Evolutionary conservation across 176 grass and related monocot genomes (phyloP).

Genomic region (Tillandsia fasciculata): DNA sequence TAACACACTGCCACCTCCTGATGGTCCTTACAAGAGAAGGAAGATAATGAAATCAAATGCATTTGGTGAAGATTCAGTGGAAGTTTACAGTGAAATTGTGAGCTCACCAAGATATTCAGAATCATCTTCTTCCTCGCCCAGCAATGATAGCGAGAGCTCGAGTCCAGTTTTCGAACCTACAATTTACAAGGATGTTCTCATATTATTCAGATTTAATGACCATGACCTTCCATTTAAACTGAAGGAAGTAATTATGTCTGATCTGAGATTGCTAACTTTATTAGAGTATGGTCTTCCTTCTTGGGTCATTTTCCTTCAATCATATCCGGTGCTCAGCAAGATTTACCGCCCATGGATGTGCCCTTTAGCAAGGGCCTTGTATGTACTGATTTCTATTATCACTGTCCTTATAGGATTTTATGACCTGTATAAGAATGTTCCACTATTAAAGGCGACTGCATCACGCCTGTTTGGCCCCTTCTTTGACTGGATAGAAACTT

Average conservation of each 20-base stretch:
- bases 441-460: conserved; percentile 80
- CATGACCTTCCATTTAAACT: conserved; percentile 78
- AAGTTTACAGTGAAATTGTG: conserved; percentile 61
- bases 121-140: conserved; percentile 35
- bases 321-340: conserved; percentile 94
- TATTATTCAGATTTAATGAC: conserved; percentile 81
- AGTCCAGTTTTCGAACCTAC: conserved; percentile 35
- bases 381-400: conserved; percentile 77
- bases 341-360: conserved; percentile 99
- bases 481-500: conserved; percentile 98
- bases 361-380: conserved; percentile 68
- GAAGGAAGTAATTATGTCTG: conserved; percentile 69
- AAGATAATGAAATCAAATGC: conserved; percentile 48
- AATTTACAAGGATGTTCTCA: conserved; percentile 68
- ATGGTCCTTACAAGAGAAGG: conserved; percentile 86
- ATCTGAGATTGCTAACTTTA: conserved; percentile 72
- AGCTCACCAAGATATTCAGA: conserved; percentile 49
- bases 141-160: conserved; percentile 36
- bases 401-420: conserved; percentile 98
- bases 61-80: conserved; percentile 28
- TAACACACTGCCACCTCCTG: conserved; percentile 51
- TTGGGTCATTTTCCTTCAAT: conserved; percentile 94
- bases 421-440: conserved; percentile 98
- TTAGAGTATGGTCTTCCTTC: conserved; percentile 95
- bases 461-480: conserved; percentile 92